Base-by-base conservation (phyloP, 257 asterid species). In the Verbena officinalis region DNA sequence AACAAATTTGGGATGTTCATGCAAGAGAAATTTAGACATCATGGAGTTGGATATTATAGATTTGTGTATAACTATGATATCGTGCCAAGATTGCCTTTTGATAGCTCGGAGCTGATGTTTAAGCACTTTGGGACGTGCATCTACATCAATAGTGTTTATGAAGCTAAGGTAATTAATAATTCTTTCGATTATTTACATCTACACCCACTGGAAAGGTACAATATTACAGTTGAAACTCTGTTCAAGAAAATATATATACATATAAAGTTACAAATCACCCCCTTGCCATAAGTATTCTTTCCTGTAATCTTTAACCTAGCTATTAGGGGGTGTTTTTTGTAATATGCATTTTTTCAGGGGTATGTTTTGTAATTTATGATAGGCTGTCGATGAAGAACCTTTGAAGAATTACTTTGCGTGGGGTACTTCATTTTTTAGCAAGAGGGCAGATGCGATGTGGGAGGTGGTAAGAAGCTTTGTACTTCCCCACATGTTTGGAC, bases 91-190 rank as follows among this genome's bases (percentile, higher is more conserved):
- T 21, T 89, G 55, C 96, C 96, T 10, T 75, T 8, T n/a, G 90
- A 89, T 50, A 22, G 61, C 33, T 9, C 65, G 0, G 52, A 55
- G 0, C 42, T 81, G 9, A 70, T 74, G 86, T 89, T 75, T 51
- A 84, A 84, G 78, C 95, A 86, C 65, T 86, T 89, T 13, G 95
- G 95, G 34, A 75, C 67, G 2, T 77, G 90, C 72, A 3, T 84
- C 12, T 78, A 80, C 76, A 48, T 77, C 54, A 62, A 76, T 59
- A 68, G 75, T 70, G 46, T 77, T 20, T 89, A 86, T 19, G 77
- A 84, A 70, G 92, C 80, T 34, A 39, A 67, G 81, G 92, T 81
- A 43, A 43, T 49, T 15, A 19, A 3, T n/a, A n/a, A n/a, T n/a
- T n/a, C n/a, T n/a, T 27, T 27, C 33, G 2, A 27, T 5, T 27